Base-by-base conservation (phyloP, 805 yeast species). In the Zygoascus ofunaensis region DNA sequence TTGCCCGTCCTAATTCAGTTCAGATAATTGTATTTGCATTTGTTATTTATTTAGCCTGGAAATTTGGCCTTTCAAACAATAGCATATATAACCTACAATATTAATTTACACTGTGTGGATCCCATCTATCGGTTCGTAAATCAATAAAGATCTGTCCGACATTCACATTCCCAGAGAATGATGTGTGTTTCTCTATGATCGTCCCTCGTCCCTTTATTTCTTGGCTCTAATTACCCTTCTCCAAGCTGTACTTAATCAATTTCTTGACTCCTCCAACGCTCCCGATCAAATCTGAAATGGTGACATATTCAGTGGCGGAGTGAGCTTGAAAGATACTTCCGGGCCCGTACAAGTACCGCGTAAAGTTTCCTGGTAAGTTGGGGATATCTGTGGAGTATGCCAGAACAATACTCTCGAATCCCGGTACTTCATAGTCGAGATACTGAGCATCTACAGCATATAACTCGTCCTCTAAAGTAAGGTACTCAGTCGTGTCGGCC, bases 321-420 rank as follows among this genome's bases (percentile, higher is more conserved):
- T 79, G 84, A 0, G 84, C 84, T 33, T 74, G 77, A 28, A 63
- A 66, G 40, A 79, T 78, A 2, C 78, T 62, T 2, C 87, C 87
- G 2, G 86, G 84, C 0, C 86, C 87, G 52, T 77, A 80, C 5
- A 80, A 60, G 53, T 76, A 79, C 52, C 75, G 64, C 45, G 64
- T 67, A 49, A 65, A 66, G 34, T 52, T 43, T 8, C 62, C 63
- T 17, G 52, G 42, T 37, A 75, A 50, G 42, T 70, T 65, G 12
- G 79, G 78, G 40, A 75, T 64, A 52, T 76, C 80, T 1, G 82
- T 76, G 20, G 70, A 68, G 53, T 74, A 76, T 1, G 79, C 73
- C 49, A 72, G 59, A 4, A 71, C 62, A 17, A 68, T 61, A 14
- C 67, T 62, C 3, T 79, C 82, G 52, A 80, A 81, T 0, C 84